These are phyloP conservation scores for Houttuynia cordata DNA, from an alignment of 164 flowering plant genomes.

Conservation along the genomic window DNA sequence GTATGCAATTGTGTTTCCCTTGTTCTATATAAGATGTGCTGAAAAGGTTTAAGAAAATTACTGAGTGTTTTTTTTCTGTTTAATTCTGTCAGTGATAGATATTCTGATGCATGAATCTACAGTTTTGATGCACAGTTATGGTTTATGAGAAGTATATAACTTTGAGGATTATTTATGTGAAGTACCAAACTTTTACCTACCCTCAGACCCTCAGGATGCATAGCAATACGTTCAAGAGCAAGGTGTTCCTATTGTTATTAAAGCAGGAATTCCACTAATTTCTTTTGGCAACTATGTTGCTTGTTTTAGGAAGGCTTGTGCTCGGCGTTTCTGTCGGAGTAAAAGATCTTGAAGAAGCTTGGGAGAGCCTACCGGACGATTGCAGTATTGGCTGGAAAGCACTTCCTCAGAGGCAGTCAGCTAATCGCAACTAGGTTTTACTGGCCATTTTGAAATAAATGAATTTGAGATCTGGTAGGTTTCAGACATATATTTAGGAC, in stretches of 20 bases:
- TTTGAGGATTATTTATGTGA: constrained; percentile 14
- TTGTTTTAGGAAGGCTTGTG: constrained; percentile 75
- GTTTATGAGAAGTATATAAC: no score
- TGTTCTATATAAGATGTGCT: neutral
- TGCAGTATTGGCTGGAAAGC: constrained; percentile 93
- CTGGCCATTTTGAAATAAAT: no score
- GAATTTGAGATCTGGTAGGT: no score
- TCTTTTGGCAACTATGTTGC: constrained; percentile 61
- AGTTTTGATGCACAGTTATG: no score
- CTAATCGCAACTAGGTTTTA: neutral
- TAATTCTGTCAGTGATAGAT: no score
- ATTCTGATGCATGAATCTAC: constrained; percentile 2
- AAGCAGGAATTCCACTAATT: constrained; percentile 36
- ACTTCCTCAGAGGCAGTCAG: constrained; percentile 17
- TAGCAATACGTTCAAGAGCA: constrained; percentile 70
- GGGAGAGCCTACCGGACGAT: constrained; percentile 69
- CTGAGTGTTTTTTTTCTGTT: neutral
- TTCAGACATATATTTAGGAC: no score
- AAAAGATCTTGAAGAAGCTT: constrained; percentile 10
- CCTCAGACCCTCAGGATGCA: constrained; percentile 62
- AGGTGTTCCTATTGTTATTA: constrained; percentile 88
- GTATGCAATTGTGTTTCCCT: neutral
- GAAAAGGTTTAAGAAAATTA: neutral
- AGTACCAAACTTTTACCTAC: constrained; percentile 79
- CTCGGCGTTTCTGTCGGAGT: constrained; percentile 38